phyloP scores from a whole-genome alignment of 2,329 filamentous ascomycete species.

The Cyphellophora europaea region DNA sequence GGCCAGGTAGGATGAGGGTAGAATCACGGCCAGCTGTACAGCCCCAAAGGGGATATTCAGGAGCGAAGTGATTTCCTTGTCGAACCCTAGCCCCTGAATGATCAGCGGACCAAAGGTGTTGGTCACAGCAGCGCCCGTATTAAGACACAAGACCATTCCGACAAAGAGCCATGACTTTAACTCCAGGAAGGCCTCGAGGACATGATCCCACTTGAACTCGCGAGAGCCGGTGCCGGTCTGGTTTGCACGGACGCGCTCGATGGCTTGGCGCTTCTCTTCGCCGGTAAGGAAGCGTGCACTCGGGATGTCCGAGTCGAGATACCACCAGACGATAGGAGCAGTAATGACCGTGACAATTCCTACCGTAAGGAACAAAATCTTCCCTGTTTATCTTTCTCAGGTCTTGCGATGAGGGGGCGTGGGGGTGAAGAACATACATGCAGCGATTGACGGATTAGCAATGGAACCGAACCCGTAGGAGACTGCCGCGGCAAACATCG shows the following conservation, averaged over 20 bases:
- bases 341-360: conserved; percentile 52
- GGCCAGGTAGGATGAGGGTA: conserved; percentile 50
- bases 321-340: conserved; percentile 49
- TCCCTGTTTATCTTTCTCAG: too few species aligned
- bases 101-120: conserved; percentile 59
- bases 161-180: conserved; percentile 51
- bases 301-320: conserved; percentile 50
- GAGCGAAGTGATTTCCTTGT: conserved; percentile 48
- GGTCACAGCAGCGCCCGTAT: conserved; percentile 54
- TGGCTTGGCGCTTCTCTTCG: conserved; percentile 35
- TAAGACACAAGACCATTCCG: conserved; percentile 51
- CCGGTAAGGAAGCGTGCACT: conserved; percentile 40
- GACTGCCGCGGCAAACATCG: conserved; percentile 46
- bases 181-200: conserved; percentile 33
- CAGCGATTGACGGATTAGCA: conserved; percentile 29
- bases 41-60: conserved; percentile 61
- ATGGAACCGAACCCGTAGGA: conserved; percentile 52
- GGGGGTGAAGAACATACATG: too few species aligned
- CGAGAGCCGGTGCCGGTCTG: conserved; percentile 37
- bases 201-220: conserved; percentile 37
- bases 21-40: conserved; percentile 50
- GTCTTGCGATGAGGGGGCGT: too few species aligned
- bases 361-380: conserved; percentile 54
- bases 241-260: conserved; percentile 42
- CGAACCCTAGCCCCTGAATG: conserved; percentile 50